Base-by-base conservation (phyloP, 1,139 yeast species). In the Hyphopichia buzzinii region DNA sequence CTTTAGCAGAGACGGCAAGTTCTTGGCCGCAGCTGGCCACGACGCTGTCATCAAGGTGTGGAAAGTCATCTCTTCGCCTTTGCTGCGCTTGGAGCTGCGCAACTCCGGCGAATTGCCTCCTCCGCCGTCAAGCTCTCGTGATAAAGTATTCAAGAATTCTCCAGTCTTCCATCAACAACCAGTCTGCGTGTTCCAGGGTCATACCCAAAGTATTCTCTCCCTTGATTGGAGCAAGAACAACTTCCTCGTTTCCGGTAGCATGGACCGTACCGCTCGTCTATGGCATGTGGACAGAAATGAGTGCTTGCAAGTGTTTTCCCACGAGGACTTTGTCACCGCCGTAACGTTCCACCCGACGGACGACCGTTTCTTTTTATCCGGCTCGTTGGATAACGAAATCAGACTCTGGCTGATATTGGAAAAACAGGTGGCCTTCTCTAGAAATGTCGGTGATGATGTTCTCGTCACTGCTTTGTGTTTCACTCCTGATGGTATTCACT, bases 161-260 rank as follows among this genome's bases (percentile, higher is more conserved):
- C 94, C 96, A 0, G 87, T 90, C 1, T 89, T 90, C 55, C 84
- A 81, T 47, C 77, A 79, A n/a, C 58, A 57, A 19, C 96, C 97
- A 0, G 56, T 72, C 11, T 67, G 77, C 22, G 72, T 74, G 14
- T 84, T 79, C 43, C 61, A 56, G 32, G 95, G 88, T 17, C 97
- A 90, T 57, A 61, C 75, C 1, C 76, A 77, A 33, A 84, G 87
- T 42, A 72, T 90, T 17, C 60, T 88, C 25, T 79, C 86, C 8
- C 55, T 90, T 29, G 87, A 87, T 49, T 90, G 97, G 97, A 84
- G 95, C 39, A 84, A 84, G 47, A 89, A 89, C 59, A 84, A 83
- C 52, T 90, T 90, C 46, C 57, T 90, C 23, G 55, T 89, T 1
- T 74, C 95, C 1, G 84, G 95, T 3, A 84, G 95, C 6, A 86